Percentiles rank a stretch among this genome's conserved stretches.
Evolutionary conservation across 2,329 filamentous ascomycete species (phyloP).

Genomic region (Pezicula radicicola): DNA sequence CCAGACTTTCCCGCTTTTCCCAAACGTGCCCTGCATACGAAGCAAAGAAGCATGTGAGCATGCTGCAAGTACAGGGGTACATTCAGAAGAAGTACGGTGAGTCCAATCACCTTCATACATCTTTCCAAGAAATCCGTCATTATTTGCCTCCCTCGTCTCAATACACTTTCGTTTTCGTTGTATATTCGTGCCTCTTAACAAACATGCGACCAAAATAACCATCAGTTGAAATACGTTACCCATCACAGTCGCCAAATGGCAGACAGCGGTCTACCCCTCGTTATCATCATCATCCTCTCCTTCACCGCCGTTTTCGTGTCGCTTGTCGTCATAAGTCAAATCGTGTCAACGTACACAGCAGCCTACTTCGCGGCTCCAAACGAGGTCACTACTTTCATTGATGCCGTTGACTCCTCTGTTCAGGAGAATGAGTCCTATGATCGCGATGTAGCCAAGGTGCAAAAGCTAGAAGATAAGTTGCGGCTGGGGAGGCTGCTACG

Average conservation of each 20-base stretch:
- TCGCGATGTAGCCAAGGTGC: constrained; percentile 53
- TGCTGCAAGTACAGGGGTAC: constrained; percentile 5
- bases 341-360: constrained; percentile 47
- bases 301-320: constrained; percentile 56
- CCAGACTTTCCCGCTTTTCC: too few species aligned
- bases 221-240: background rate
- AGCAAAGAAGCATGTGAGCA: background rate
- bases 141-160: constrained; percentile 1
- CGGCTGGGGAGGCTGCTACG: constrained; percentile 54
- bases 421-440: constrained; percentile 64
- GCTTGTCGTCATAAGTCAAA: constrained; percentile 50
- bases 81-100: background rate
- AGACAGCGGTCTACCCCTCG: constrained; percentile 18
- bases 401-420: constrained; percentile 56
- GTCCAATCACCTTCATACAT: constrained; percentile 2
- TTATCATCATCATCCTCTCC: constrained; percentile 46
- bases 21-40: background rate
- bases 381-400: constrained; percentile 55
- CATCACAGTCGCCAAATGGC: constrained; percentile 17
- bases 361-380: constrained; percentile 57
- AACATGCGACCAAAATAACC: constrained; percentile 3
- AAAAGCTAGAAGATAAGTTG: constrained; percentile 59
- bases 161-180: constrained; percentile 1
- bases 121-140: constrained; percentile 3
- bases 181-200: background rate